phyloP scores from a whole-genome alignment of 805 yeast genomes.

The Wickerhamiella allomyrinae region DNA sequence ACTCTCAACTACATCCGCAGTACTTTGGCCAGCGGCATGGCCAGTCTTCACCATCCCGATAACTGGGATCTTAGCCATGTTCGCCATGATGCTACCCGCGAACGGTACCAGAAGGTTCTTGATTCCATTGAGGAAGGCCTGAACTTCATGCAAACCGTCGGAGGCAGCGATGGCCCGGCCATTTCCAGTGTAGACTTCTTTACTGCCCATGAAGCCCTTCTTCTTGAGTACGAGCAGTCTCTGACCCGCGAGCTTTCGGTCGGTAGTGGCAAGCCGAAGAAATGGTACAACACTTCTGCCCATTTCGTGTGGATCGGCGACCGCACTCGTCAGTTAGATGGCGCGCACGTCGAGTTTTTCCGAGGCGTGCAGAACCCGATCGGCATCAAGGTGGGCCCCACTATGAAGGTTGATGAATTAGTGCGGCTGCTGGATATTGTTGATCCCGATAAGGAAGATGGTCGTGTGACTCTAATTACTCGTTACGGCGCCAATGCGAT shows the following conservation, averaged over 20 bases:
- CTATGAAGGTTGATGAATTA: constrained; percentile 27
- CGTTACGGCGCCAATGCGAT: constrained; percentile 30
- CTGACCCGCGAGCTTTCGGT: constrained; percentile 22
- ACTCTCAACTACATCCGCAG: constrained; percentile 29
- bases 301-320: constrained; percentile 34
- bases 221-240: constrained; percentile 30
- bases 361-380: constrained; percentile 31
- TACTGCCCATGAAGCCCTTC: constrained; percentile 30
- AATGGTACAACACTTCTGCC: constrained; percentile 30
- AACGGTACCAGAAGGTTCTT: constrained; percentile 28
- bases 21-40: constrained; percentile 27
- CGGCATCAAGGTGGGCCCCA: constrained; percentile 33
- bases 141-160: constrained; percentile 28
- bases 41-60: constrained; percentile 28
- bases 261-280: constrained; percentile 15
- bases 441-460: constrained; percentile 27
- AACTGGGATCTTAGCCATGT: constrained; percentile 32
- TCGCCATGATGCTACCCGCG: constrained; percentile 24
- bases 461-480: constrained; percentile 30
- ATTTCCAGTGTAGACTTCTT: constrained; percentile 26
- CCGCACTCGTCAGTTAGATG: constrained; percentile 30
- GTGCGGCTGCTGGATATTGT: constrained; percentile 26
- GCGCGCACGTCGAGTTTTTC: constrained; percentile 34
- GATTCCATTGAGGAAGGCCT: constrained; percentile 26
- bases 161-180: constrained; percentile 22